These are phyloP conservation scores for Beauveria sp. DNA, from an alignment of 2,329 filamentous ascomycete genomes.

Conservation along the genomic window DNA sequence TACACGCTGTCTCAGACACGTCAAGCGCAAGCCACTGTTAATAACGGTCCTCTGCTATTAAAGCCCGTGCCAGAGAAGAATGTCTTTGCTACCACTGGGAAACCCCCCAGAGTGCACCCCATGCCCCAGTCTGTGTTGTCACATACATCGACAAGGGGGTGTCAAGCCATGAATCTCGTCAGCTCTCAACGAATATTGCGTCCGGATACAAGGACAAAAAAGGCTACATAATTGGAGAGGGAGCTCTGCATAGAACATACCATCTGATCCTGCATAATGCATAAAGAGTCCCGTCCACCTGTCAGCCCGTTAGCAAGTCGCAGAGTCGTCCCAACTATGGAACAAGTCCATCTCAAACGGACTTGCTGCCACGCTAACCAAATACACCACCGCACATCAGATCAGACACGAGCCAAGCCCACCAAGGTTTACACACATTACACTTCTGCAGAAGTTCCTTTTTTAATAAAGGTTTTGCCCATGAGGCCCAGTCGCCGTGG, in stretches of 20 bases:
- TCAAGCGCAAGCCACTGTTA: background rate
- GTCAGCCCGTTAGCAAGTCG: background rate
- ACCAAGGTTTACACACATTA: background rate
- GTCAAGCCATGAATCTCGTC: background rate
- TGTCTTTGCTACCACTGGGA: background rate
- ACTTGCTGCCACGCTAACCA: background rate
- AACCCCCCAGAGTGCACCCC: background rate
- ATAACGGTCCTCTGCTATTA: no score
- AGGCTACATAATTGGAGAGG: no score
- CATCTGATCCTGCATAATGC: background rate
- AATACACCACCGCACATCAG: background rate
- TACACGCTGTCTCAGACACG: conserved; percentile 1
- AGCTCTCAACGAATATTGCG: background rate
- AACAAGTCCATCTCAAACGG: background rate
- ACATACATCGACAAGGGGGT: background rate
- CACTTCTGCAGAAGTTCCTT: no score
- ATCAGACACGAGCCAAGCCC: background rate
- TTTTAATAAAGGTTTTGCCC: background rate
- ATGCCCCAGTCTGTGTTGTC: background rate
- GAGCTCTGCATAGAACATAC: background rate
- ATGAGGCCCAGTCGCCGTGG: background rate
- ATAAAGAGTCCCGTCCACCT: background rate
- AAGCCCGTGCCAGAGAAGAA: background rate
- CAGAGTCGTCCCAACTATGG: background rate
- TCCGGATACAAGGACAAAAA: background rate